Evolutionary conservation across 106 monocot species (phyloP).

Genomic region (Dactylorhiza incarnata): DNA sequence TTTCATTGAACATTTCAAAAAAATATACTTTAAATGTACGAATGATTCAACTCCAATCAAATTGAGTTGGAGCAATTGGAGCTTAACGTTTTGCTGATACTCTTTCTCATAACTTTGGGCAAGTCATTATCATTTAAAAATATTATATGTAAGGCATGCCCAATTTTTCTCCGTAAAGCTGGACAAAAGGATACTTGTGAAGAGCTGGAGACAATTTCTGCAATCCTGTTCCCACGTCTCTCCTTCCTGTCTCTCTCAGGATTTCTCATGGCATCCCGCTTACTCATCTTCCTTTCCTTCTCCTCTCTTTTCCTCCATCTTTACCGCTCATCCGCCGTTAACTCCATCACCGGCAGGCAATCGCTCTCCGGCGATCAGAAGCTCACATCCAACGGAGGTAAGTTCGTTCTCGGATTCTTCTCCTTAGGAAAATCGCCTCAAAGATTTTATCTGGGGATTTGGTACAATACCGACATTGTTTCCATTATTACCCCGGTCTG

Average conservation of each 20-base stretch:
- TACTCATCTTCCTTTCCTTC: neutral
- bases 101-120: no score
- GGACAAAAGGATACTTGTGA: no score
- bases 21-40: no score
- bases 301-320: neutral
- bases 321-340: neutral
- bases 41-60: no score
- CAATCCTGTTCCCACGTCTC: no score
- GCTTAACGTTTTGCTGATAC: no score
- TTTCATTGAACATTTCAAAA: no score
- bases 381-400: slow-evolving; percentile 11
- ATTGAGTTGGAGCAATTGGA: no score
- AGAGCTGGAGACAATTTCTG: no score
- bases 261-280: neutral
- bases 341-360: slow-evolving; percentile 12
- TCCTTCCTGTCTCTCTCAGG: neutral
- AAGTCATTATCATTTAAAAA: no score
- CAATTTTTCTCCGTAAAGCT: no score
- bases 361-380: slow-evolving; percentile 13
- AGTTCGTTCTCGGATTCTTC: slow-evolving; percentile 17
- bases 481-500: slow-evolving; percentile 24
- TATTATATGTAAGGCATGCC: no score
- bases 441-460: slow-evolving; percentile 12
- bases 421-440: slow-evolving; percentile 5
- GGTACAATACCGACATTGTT: slow-evolving; percentile 20